Base-by-base conservation (phyloP, 306 rosid species). In the Cyamopsis tetragonoloba region DNA sequence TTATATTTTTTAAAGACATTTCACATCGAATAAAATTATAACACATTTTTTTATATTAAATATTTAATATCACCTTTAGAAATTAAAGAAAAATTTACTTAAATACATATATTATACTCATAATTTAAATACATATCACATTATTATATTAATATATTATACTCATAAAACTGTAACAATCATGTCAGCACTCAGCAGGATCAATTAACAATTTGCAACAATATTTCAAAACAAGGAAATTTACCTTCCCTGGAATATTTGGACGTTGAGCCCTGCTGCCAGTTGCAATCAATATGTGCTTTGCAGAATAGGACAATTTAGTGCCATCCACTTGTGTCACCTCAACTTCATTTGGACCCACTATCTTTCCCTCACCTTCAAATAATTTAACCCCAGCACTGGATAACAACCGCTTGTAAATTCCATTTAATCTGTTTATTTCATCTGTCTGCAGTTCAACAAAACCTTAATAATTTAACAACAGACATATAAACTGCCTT, bases 271-370 rank as follows among this genome's bases (percentile, higher is more conserved):
- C 98, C 83, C 97, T 84, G 69, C 96, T 35, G 4, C 98, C 98
- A 78, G 98, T 93, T 54, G 98, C 89, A 86, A 93, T 84, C 78
- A 89, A 72, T 60, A 93, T 86, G 78, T 89, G 95, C 70, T 86
- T 89, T n/a, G 98, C 97, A 31, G 97, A 80, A 77, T 82, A 93
- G 56, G 91, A 78, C 82, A 93, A 61, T 77, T 89, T 93, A 71
- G 98, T 93, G 67, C 97, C 97, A 88, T 93, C 98, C 66, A 89
- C 81, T 73, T 93, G 98, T 51, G 89, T 93, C 77, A 93, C 91
- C 87, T 89, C 96, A 78, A 93, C 97, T 73, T 93, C 98, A 79
- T 93, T 81, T 41, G 91, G 96, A 70, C 96, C 86, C 43, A 72
- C 97, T 63, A 93, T 42, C 86, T 53, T 93, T 41, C 97, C 98